phyloP scores from a whole-genome alignment of 805 yeast genomes.

The Schizosaccharomyces japonicus region DNA sequence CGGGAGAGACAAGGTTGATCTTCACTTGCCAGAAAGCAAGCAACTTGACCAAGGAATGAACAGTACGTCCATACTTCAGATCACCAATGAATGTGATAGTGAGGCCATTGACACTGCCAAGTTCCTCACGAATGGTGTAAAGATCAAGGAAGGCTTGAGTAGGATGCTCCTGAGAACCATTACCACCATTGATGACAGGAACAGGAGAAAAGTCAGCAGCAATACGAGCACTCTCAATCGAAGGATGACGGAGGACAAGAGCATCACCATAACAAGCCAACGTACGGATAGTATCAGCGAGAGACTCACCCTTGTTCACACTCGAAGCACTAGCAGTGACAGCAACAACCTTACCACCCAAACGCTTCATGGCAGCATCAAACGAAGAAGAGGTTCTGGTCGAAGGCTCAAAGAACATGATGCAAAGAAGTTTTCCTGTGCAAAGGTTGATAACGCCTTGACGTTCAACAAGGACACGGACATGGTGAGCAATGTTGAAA shows the following conservation, averaged over 20 bases:
- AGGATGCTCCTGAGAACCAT: conserved; percentile 95
- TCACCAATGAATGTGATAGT: conserved; percentile 98
- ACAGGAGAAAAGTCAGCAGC: conserved; percentile 94
- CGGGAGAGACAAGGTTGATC: conserved; percentile 76
- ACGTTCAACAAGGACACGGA: conserved; percentile 90
- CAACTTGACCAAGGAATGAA: conserved; percentile 79
- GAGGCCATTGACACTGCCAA: conserved; percentile 94
- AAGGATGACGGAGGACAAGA: conserved; percentile 88
- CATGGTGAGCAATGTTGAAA: conserved; percentile 92
- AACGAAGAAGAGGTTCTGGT: conserved; percentile 92
- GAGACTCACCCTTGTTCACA: conserved; percentile 91
- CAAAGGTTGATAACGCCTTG: conserved; percentile 79
- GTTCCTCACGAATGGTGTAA: conserved; percentile 94
- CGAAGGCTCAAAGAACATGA: conserved; percentile 94
- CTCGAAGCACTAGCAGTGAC: conserved; percentile 73
- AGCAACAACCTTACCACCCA: conserved; percentile 90
- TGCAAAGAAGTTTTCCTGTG: conserved; percentile 74
- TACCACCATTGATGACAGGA: conserved; percentile 86
- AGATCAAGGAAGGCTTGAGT: conserved; percentile 93
- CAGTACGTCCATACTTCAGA: conserved; percentile 93
- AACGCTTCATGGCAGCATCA: conserved; percentile 98
- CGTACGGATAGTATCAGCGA: conserved; percentile 88
- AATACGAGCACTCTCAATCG: conserved; percentile 68
- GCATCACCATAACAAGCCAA: conserved; percentile 93
- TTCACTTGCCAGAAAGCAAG: conserved; percentile 81